A percentile compares a stretch with the other conserved stretches of the same genome.
phyloP scores from a whole-genome alignment of 306 rosid species.

The Elaeagnus macrophylla region DNA sequence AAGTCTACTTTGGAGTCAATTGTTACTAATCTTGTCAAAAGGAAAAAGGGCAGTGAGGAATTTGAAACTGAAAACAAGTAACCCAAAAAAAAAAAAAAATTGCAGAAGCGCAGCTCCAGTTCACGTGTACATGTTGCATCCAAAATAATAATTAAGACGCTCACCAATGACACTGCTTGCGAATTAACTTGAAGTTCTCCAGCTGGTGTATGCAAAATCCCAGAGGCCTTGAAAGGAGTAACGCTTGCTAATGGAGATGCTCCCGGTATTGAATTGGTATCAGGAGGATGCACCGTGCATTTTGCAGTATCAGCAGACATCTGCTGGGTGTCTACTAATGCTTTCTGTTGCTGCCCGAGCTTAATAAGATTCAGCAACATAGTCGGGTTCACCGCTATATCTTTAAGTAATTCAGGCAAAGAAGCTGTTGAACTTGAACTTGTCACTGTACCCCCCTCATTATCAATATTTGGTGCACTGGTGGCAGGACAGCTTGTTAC shows the following conservation, averaged over 20 bases:
- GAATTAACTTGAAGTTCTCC: conserved; percentile 39
- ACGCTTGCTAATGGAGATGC: conserved; percentile 31
- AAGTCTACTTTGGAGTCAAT: background rate
- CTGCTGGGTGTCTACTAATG: conserved; percentile 45
- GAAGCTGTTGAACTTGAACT: conserved; percentile 28
- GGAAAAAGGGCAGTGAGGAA: background rate
- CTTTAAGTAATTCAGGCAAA: conserved; percentile 55
- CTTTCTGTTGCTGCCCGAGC: conserved; percentile 43
- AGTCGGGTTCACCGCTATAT: conserved; percentile 68
- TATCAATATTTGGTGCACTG: conserved; percentile 33
- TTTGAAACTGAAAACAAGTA: background rate
- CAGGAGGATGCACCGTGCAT: conserved; percentile 13
- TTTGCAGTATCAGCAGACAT: conserved; percentile 40
- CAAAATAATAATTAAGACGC: conserved; percentile 14
- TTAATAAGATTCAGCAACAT: conserved; percentile 52
- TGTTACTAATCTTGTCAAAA: background rate
- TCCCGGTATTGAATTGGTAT: conserved; percentile 33
- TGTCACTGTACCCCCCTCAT: conserved; percentile 30
- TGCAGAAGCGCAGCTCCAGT: too few relatives aligned
- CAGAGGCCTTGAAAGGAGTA: conserved; percentile 37
- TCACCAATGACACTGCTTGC: conserved; percentile 47
- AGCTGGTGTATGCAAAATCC: conserved; percentile 41
- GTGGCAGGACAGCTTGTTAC: conserved; percentile 18
- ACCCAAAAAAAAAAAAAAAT: background rate
- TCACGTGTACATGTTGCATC: background rate